Conservation (phyloP, 2,329 filamentous ascomycete species). For the Hirsutella rhossiliensis region DNA sequence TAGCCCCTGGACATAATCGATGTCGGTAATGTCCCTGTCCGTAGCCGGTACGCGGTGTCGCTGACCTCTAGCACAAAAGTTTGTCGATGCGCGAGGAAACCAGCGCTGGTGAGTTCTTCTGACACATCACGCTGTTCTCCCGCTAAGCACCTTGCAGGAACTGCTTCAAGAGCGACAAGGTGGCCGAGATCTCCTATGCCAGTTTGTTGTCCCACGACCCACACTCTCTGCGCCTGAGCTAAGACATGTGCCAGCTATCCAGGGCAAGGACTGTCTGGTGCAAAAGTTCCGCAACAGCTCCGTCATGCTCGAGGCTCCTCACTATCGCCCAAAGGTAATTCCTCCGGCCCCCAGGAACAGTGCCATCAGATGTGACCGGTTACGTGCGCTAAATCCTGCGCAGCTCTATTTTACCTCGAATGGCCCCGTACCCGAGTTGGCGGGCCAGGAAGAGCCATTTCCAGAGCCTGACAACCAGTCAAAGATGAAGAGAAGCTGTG, state of each 20-base stretch:
- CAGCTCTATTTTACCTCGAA: constrained; percentile 42
- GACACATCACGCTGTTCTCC: neutral
- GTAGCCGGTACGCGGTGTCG: neutral
- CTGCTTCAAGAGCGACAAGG: constrained; percentile 71
- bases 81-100: constrained; percentile 58
- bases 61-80: constrained; percentile 32
- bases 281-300: constrained; percentile 96
- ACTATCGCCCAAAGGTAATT: constrained; percentile 71
- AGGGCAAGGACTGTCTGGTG: constrained; percentile 81
- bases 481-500: constrained; percentile 77
- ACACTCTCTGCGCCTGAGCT: neutral
- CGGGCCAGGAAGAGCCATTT: constrained; percentile 64
- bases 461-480: constrained; percentile 71
- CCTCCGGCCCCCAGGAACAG: no score
- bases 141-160: constrained; percentile 39
- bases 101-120: constrained; percentile 49
- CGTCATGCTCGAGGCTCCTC: constrained; percentile 76
- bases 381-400: neutral
- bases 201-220: constrained; percentile 36
- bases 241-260: constrained; percentile 52
- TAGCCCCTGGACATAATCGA: constrained; percentile 63
- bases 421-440: constrained; percentile 33
- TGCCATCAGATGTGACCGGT: neutral
- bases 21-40: constrained; percentile 28
- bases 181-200: constrained; percentile 89